Conservation (phyloP, 352 stramenopile genomes). For the Plasmopara halstedii region DNA sequence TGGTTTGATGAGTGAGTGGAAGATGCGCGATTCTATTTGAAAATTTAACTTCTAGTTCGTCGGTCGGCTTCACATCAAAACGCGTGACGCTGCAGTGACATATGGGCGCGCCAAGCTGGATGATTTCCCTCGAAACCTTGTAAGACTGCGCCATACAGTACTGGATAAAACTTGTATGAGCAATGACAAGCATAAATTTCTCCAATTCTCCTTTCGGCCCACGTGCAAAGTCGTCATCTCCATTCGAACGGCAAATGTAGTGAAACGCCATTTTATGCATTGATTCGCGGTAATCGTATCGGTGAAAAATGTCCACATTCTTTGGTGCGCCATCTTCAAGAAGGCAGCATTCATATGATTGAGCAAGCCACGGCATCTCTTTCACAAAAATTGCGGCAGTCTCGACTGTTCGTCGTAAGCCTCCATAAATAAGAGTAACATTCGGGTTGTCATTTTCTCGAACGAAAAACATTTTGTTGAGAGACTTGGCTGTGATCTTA, state of each 20-base stretch:
- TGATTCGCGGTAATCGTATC: constrained; percentile 63
- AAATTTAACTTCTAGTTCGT: constrained; percentile 43
- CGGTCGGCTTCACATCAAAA: constrained; percentile 44
- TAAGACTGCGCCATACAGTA: constrained; percentile 62
- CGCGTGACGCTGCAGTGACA: constrained; percentile 68
- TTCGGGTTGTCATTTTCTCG: constrained; percentile 21
- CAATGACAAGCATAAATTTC: constrained; percentile 66
- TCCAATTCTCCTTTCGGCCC: constrained; percentile 23
- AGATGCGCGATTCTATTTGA: constrained; percentile 64
- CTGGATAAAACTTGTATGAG: constrained; percentile 75
- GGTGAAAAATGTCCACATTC: constrained; percentile 38
- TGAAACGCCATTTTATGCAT: constrained; percentile 77
- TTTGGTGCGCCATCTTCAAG: constrained; percentile 64
- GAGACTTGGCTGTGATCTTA: constrained; percentile 34
- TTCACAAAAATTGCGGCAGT: constrained; percentile 48
- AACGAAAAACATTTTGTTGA: constrained; percentile 42
- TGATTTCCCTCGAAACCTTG: constrained; percentile 61
- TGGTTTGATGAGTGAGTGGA: constrained; percentile 64
- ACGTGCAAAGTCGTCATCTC: constrained; percentile 20
- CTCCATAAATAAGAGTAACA: constrained; percentile 61
- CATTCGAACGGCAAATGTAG: constrained; percentile 52
- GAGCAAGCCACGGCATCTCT: constrained; percentile 59
- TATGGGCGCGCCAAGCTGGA: constrained; percentile 67
- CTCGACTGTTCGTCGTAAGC: constrained; percentile 56
- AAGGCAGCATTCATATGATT: constrained; percentile 61